Evolutionary conservation across 352 stramenopile genomes (phyloP).

Genomic region (Globisporangium cederbergense): DNA sequence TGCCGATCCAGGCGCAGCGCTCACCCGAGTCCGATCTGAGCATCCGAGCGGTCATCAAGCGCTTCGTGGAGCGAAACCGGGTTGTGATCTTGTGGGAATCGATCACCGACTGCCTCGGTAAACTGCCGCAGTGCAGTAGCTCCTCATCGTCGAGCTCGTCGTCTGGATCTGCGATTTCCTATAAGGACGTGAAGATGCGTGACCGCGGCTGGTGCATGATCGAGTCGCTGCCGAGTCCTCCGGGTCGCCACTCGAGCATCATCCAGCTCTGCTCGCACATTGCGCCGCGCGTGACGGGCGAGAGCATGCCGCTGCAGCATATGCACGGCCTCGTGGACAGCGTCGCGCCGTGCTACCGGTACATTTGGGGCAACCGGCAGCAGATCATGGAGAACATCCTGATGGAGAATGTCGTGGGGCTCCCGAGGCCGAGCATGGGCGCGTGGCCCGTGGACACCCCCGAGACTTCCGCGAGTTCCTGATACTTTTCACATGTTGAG

Average conservation of each 20-base stretch:
- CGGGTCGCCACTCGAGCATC: constrained; percentile 32
- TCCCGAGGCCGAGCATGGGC: background rate
- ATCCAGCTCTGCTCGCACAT: constrained; percentile 58
- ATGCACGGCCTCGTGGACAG: constrained; percentile 43
- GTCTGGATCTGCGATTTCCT: constrained; percentile 17
- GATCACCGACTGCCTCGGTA: constrained; percentile 29
- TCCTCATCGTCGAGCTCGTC: background rate
- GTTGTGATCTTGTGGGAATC: constrained; percentile 57
- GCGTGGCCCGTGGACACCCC: constrained; percentile 1
- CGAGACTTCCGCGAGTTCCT: background rate
- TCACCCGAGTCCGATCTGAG: constrained; percentile 31
- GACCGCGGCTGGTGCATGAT: constrained; percentile 49
- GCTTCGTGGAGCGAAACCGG: constrained; percentile 31
- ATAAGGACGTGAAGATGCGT: constrained; percentile 38
- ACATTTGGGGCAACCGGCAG: constrained; percentile 45
- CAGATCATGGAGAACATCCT: constrained; percentile 45
- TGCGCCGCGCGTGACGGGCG: constrained; percentile 28
- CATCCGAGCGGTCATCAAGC: constrained; percentile 36
- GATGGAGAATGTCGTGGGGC: constrained; percentile 40
- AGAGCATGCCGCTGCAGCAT: constrained; percentile 38
- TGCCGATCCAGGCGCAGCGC: constrained; percentile 37
- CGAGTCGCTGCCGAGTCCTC: constrained; percentile 25
- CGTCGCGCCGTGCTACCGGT: constrained; percentile 36
- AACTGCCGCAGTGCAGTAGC: background rate
- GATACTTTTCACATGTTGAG: background rate